Evolutionary conservation across 202 grass and related monocot genomes (phyloP).

Genomic region (Cymbopogon flexuosus): DNA sequence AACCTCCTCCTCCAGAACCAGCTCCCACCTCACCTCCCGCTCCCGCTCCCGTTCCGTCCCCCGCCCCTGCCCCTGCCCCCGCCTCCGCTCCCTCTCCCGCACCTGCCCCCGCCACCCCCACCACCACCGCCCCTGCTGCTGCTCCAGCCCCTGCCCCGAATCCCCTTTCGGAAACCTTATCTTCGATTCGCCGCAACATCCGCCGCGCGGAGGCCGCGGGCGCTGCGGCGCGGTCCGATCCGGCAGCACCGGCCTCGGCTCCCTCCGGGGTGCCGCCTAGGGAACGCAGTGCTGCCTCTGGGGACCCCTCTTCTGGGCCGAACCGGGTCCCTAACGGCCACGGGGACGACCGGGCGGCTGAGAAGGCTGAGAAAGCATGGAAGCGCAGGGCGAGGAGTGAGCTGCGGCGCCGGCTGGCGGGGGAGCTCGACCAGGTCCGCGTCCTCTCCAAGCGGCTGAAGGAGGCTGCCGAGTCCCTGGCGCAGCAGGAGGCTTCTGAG

Average conservation of each 20-base stretch:
- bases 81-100: neutral
- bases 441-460: constrained; percentile 57
- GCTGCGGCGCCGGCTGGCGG: constrained; percentile 54
- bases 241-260: neutral
- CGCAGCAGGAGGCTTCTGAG: neutral
- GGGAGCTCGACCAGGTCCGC: constrained; percentile 80
- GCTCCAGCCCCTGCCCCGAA: neutral
- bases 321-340: constrained; percentile 48
- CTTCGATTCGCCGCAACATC: constrained; percentile 32
- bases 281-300: constrained; percentile 18
- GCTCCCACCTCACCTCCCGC: neutral
- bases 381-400: constrained; percentile 62
- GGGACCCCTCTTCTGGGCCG: constrained; percentile 40
- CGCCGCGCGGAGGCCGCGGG: constrained; percentile 15
- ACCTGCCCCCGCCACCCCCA: neutral
- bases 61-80: constrained; percentile 22
- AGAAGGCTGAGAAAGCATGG: constrained; percentile 43
- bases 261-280: neutral
- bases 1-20: constrained; percentile 43
- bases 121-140: neutral
- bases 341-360: constrained; percentile 17
- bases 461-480: constrained; percentile 2
- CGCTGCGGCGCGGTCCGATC: constrained; percentile 14
- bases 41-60: neutral
- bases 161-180: constrained; percentile 36